Conservation (phyloP, 225 moss, liverwort and hornwort genomes). For the Pseudisothecium myosuroides region DNA sequence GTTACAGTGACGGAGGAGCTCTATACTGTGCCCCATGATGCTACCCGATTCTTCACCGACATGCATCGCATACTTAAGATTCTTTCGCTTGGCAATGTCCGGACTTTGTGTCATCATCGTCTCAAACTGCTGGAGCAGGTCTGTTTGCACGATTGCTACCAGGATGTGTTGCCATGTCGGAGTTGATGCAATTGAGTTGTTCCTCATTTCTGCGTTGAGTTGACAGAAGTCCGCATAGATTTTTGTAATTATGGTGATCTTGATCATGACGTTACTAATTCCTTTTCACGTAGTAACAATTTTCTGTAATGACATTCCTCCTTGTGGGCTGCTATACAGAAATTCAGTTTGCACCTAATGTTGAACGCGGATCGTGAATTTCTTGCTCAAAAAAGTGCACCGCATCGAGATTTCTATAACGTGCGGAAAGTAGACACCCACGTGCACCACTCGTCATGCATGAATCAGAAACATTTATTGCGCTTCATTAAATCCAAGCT, state of each 20-base stretch:
- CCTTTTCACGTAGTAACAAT: background rate
- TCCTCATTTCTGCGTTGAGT: background rate
- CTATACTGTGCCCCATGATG: slow-evolving; percentile 52
- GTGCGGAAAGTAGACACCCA: slow-evolving; percentile 93
- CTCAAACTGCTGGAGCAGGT: slow-evolving; percentile 90
- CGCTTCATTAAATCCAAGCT: slow-evolving; percentile 96
- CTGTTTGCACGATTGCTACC: background rate
- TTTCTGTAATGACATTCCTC: background rate
- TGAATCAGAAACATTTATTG: slow-evolving; percentile 94
- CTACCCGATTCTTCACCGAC: slow-evolving; percentile 88
- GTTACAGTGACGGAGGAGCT: slow-evolving; percentile 43
- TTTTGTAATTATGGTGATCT: background rate
- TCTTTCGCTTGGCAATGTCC: slow-evolving; percentile 69
- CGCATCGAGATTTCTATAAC: slow-evolving; percentile 91
- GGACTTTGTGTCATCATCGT: slow-evolving; percentile 91
- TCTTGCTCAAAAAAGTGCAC: slow-evolving; percentile 93
- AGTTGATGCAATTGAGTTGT: background rate
- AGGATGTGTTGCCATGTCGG: background rate
- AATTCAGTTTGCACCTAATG: slow-evolving; percentile 93
- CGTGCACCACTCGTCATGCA: slow-evolving; percentile 94
- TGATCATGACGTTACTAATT: background rate
- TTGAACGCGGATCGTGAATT: slow-evolving; percentile 93
- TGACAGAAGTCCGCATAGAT: background rate
- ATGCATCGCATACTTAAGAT: slow-evolving; percentile 76
- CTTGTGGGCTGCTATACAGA: slow-evolving; percentile 24